These are phyloP conservation scores for Geoglossum glabrum DNA, from an alignment of 495 filamentous ascomycete genomes.

Conservation along the genomic window DNA sequence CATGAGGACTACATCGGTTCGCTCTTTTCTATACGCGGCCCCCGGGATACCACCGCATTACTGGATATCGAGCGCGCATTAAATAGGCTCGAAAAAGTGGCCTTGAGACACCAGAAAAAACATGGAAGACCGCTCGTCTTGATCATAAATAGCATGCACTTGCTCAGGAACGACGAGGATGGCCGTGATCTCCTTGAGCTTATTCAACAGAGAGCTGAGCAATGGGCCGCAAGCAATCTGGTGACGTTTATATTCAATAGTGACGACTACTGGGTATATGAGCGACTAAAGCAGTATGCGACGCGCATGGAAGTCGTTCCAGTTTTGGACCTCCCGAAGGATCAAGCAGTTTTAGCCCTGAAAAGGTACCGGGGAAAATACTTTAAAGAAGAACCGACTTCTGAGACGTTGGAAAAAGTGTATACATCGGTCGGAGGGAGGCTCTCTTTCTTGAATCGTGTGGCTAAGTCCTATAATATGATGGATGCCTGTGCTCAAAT, in stretches of 20 bases:
- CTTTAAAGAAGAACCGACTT: constrained; percentile 32
- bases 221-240: constrained; percentile 79
- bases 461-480: constrained; percentile 66
- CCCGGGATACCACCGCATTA: constrained; percentile 72
- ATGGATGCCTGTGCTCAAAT: constrained; percentile 59
- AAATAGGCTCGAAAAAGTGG: constrained; percentile 95
- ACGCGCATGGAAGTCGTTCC: constrained; percentile 82
- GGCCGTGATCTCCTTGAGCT: constrained; percentile 83
- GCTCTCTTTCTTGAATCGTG: constrained; percentile 63
- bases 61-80: constrained; percentile 90
- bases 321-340: constrained; percentile 59
- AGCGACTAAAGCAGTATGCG: constrained; percentile 72
- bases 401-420: constrained; percentile 44
- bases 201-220: constrained; percentile 85
- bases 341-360: constrained; percentile 53
- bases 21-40: constrained; percentile 84
- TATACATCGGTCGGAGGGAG: constrained; percentile 76
- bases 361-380: constrained; percentile 54
- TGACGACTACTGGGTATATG: constrained; percentile 97
- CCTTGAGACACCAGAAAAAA: constrained; percentile 34
- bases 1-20: constrained; percentile 83
- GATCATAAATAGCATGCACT: constrained; percentile 79
- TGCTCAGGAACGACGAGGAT: constrained; percentile 77
- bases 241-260: constrained; percentile 82
- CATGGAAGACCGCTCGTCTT: constrained; percentile 54